These are phyloP conservation scores for Fraxinus baroniana DNA, from an alignment of 305 asterid genomes.

Conservation along the genomic window DNA sequence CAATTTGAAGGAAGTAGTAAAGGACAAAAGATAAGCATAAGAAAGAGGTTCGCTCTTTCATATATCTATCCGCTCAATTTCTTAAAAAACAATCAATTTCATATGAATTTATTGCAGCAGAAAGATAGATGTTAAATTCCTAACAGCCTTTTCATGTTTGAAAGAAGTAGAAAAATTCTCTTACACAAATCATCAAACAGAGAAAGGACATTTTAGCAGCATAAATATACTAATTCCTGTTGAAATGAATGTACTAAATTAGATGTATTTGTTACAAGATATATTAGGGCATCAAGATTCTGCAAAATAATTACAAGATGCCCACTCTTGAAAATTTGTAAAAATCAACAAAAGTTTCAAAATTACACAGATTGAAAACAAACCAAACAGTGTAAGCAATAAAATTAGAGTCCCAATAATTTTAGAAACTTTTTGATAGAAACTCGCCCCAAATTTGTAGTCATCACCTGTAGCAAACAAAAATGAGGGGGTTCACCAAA, in stretches of 20 bases:
- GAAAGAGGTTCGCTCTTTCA: background rate
- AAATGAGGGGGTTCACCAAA: too few relatives aligned
- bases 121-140: background rate
- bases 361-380: slow-evolving; percentile 8
- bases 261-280: background rate
- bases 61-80: background rate
- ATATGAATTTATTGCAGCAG: background rate
- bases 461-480: too few relatives aligned
- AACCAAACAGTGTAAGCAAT: background rate
- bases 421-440: background rate
- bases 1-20: background rate
- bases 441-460: too few relatives aligned
- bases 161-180: background rate
- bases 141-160: background rate
- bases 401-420: background rate
- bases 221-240: background rate
- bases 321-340: slow-evolving; percentile 97
- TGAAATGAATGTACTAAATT: background rate
- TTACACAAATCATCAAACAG: background rate
- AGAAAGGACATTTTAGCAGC: background rate
- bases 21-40: background rate
- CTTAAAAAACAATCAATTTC: background rate
- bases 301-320: slow-evolving; percentile 35
- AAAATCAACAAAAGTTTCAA: slow-evolving; percentile 17
- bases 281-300: background rate